phyloP scores from a whole-genome alignment of 441 rosid species.

The Omphalea diandra region DNA sequence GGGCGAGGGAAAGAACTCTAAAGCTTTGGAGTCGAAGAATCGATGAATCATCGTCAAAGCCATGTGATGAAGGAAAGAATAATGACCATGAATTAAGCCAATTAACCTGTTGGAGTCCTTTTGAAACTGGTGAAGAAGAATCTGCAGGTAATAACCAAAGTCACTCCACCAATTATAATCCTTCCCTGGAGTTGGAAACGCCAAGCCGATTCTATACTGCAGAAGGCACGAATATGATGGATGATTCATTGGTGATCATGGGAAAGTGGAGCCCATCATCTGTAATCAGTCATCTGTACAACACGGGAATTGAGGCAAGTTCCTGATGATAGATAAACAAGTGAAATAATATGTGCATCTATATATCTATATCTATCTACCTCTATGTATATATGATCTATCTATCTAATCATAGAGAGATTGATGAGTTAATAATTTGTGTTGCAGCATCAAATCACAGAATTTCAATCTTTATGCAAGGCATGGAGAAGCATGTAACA shows the following conservation, averaged over 20 bases:
- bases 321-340: background rate
- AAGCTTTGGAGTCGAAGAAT: constrained; percentile 32
- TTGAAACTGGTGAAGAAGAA: constrained; percentile 38
- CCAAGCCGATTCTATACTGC: constrained; percentile 26
- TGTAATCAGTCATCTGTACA: constrained; percentile 39
- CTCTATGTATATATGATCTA: no score
- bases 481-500: constrained; percentile 42
- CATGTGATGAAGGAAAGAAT: constrained; percentile 14
- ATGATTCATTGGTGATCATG: constrained; percentile 37
- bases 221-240: constrained; percentile 27
- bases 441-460: constrained; percentile 45
- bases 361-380: no score
- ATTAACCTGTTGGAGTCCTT: constrained; percentile 24
- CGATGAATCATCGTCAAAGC: constrained; percentile 30
- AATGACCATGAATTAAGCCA: constrained; percentile 23
- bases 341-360: no score
- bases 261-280: constrained; percentile 41
- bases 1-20: constrained; percentile 76
- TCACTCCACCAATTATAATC: background rate
- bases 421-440: no score
- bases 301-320: constrained; percentile 47
- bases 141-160: constrained; percentile 14
- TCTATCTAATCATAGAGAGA: no score
- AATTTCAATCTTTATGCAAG: constrained; percentile 36
- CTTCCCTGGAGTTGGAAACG: constrained; percentile 28